Conservation (phyloP, 2,329 filamentous ascomycete species). For the Paecilomyces dactylethromorphus region DNA sequence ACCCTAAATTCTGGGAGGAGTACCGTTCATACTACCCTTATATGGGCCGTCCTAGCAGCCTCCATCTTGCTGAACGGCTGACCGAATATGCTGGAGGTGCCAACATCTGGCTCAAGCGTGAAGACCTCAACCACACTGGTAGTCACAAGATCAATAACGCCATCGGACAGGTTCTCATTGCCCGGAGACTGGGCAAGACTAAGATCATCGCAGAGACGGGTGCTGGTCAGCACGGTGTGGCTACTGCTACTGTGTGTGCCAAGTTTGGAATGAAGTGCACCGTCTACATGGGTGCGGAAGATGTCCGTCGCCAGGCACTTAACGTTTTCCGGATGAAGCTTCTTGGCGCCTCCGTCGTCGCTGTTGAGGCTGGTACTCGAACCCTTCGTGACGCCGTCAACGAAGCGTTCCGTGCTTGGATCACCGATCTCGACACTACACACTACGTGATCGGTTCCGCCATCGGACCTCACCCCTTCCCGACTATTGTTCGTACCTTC, state of each 20-base stretch:
- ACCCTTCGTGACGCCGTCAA: constrained; percentile 87
- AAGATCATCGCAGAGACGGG: constrained; percentile 98
- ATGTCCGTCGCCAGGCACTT: constrained; percentile 88
- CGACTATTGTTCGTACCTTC: constrained; percentile 94
- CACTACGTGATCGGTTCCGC: constrained; percentile 98
- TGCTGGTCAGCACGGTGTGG: constrained; percentile 95
- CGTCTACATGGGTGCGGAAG: constrained; percentile 97
- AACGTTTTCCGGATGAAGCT: constrained; percentile 99
- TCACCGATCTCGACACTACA: constrained; percentile 83
- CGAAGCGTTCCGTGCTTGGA: constrained; percentile 90
- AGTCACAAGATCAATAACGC: constrained; percentile 99
- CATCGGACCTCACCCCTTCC: constrained; percentile 96
- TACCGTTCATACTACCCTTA: constrained; percentile 93
- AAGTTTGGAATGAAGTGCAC: constrained; percentile 98
- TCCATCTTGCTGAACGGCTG: constrained; percentile 81
- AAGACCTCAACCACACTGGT: constrained; percentile 95
- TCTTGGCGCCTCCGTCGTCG: constrained; percentile 83
- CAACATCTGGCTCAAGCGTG: constrained; percentile 95
- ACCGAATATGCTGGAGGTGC: constrained; percentile 86
- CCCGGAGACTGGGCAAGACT: constrained; percentile 81
- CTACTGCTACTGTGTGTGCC: constrained; percentile 92
- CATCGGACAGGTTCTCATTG: constrained; percentile 83
- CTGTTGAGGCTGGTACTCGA: constrained; percentile 82
- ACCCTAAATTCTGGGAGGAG: constrained; percentile 93
- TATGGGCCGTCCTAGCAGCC: constrained; percentile 88